Evolutionary conservation across 2,329 filamentous ascomycete species (phyloP), one percentile per base, ranked within the genome.

Genomic region (Lasiodiplodia theobromae): DNA sequence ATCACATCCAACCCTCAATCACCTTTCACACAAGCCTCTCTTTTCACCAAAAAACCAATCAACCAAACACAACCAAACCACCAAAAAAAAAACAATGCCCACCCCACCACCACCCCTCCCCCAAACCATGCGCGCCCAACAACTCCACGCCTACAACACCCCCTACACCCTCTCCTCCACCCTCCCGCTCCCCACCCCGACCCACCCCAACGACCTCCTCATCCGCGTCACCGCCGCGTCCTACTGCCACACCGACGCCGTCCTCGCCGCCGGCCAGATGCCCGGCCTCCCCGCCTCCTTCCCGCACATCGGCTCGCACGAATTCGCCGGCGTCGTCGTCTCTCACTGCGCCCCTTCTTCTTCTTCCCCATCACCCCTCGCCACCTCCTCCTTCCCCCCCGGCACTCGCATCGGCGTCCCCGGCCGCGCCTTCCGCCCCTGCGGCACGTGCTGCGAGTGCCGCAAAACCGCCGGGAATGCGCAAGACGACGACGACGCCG

Each of bases 211-310:
- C 69, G 82, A 84, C 68, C 62, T 85, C 28, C 78, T 85, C 21
- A 79, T 85, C 72, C 79, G 78, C 68, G 82, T 85, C 47, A 78
- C 81, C 58, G 83, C 83, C 5, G 82, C 82, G 11, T 83, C 81
- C 1, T 85, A 84, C 71, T 84, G 82, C 73, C 82, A 84, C 71
- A 84, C 82, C 12, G 80, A 82, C 65, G 76, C 73, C 31, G 77
- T 81, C 10, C 73, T 82, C 21, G 77, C 79, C 37, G 70, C 76
- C 47, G 79, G 79, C 16, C 71, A 76, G 47, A 76, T 80, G 75
- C 73, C 72, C 7, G 73, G 72, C 1, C 70, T 77, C 34, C 81
- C 82, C 0, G 75, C 76, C 1, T 71, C 71, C 4, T 80, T 84
- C 62, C 83, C 83, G 8, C 82, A 83, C 70, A 73, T 84, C 44